These are phyloP conservation scores for Gomphus sp. DNA, from an alignment of 1,284 basidiomycete species.

Conservation along the genomic window DNA sequence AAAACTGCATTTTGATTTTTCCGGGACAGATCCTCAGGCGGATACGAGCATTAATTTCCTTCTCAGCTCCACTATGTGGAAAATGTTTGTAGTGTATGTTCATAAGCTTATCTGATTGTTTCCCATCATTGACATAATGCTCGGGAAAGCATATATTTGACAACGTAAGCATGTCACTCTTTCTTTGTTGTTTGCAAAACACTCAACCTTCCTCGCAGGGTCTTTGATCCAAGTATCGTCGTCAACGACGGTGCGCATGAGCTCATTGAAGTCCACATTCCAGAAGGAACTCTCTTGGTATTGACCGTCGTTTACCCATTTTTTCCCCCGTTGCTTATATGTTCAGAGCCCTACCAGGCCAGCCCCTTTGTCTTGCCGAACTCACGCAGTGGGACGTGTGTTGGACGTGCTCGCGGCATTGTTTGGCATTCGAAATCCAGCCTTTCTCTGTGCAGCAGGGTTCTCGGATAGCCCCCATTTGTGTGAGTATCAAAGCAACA, in stretches of 20 bases:
- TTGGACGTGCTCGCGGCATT: constrained; percentile 20
- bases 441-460: constrained; percentile 15
- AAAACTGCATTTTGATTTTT: constrained; percentile 18
- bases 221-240: constrained; percentile 19
- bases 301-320: background rate
- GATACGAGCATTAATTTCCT: constrained; percentile 15
- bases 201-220: constrained; percentile 4
- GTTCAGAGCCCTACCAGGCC: constrained; percentile 20
- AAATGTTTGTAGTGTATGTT: constrained; percentile 19
- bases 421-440: constrained; percentile 22
- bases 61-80: constrained; percentile 20
- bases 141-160: background rate
- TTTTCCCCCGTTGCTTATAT: background rate
- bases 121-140: background rate
- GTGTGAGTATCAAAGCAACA: constrained; percentile 10
- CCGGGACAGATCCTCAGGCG: constrained; percentile 18
- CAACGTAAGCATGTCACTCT: background rate
- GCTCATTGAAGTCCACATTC: constrained; percentile 24
- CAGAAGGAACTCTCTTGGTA: constrained; percentile 20
- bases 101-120: background rate
- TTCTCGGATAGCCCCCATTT: constrained; percentile 18
- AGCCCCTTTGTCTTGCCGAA: constrained; percentile 23
- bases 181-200: background rate
- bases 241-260: constrained; percentile 29
- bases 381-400: constrained; percentile 21